Conservation (phyloP, 495 filamentous ascomycete species). For the Aspergillus ellipticus region DNA sequence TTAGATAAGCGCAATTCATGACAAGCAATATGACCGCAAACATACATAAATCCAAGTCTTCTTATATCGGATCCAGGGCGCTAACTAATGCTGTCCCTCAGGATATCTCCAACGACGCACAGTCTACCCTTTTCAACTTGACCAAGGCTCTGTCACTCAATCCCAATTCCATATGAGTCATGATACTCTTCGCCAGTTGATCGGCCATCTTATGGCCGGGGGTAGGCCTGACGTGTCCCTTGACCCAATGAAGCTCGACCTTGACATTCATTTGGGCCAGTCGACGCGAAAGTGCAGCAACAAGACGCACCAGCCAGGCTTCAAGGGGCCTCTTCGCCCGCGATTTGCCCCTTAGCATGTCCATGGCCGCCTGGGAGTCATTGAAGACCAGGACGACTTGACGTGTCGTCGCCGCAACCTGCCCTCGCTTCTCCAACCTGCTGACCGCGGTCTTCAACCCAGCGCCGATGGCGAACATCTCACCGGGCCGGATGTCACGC, state of each 20-base stretch:
- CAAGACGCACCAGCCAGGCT: background rate
- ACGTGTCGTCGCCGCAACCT: background rate
- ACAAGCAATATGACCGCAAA: background rate
- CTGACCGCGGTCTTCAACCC: background rate
- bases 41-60: background rate
- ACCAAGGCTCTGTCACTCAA: background rate
- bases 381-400: background rate
- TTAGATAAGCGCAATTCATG: background rate
- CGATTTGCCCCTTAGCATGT: background rate
- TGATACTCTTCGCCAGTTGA: background rate
- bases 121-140: background rate
- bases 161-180: background rate
- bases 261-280: background rate
- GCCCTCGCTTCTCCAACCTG: background rate
- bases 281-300: background rate
- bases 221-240: background rate
- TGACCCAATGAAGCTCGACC: background rate
- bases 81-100: background rate
- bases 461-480: background rate
- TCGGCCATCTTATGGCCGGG: background rate
- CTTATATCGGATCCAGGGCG: background rate
- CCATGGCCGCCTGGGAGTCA: background rate
- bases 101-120: background rate
- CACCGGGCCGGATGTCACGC: background rate
- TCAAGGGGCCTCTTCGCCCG: background rate